Evolutionary conservation across 306 rosid species (phyloP).

Genomic region (Cicer yamashitae): DNA sequence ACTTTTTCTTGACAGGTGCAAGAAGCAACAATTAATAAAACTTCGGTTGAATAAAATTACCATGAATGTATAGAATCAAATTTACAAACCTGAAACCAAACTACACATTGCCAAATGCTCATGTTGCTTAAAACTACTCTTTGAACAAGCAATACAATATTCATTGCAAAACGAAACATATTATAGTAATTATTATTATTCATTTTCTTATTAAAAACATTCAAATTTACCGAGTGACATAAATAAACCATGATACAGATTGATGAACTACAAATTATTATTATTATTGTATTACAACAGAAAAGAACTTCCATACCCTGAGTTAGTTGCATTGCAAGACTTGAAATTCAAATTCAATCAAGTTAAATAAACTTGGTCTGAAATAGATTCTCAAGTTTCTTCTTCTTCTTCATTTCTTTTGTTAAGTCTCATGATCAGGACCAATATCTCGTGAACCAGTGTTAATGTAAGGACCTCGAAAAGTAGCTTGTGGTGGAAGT

Average conservation of each 20-base stretch:
- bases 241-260: too few species aligned
- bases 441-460: conserved; percentile 92
- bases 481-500: conserved; percentile 89
- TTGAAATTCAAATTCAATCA: not conserved
- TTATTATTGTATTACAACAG: too few species aligned
- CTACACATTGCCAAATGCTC: not conserved
- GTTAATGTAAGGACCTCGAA: conserved; percentile 95
- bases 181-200: not conserved
- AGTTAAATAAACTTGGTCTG: not conserved
- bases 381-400: not conserved
- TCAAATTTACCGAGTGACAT: not conserved
- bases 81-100: not conserved
- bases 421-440: conserved; percentile 66
- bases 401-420: conserved; percentile 62
- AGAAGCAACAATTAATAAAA: too few species aligned
- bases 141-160: not conserved
- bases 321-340: too few species aligned
- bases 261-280: too few species aligned
- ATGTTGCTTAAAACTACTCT: not conserved
- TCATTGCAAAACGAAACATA: not conserved
- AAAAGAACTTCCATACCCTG: too few species aligned
- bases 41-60: too few species aligned
- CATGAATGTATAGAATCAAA: not conserved
- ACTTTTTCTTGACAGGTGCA: too few species aligned
- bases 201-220: not conserved